These are phyloP conservation scores for Pseudevernia furfuracea DNA, from an alignment of 495 filamentous ascomycete species.

Conservation along the genomic window DNA sequence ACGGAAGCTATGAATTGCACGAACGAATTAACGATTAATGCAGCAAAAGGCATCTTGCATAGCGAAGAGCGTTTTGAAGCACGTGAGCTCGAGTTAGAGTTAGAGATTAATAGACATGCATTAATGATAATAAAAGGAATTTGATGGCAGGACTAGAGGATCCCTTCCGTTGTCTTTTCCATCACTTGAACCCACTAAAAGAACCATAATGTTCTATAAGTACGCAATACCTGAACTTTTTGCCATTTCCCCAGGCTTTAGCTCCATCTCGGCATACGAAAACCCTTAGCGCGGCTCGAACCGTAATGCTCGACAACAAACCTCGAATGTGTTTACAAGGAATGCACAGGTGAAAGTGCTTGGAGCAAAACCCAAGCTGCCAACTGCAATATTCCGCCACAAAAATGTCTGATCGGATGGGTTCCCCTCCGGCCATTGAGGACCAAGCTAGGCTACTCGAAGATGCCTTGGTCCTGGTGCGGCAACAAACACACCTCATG, in stretches of 20 bases:
- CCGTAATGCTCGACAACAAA: background rate
- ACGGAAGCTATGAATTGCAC: background rate
- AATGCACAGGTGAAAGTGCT: background rate
- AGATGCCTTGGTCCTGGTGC: conserved; percentile 91
- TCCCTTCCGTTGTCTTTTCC: background rate
- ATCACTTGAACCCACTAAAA: background rate
- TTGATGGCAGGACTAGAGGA: background rate
- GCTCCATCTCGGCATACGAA: background rate
- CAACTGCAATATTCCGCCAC: conserved; percentile 16
- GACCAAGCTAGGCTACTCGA: conserved; percentile 92
- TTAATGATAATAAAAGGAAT: background rate
- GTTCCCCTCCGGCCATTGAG: conserved; percentile 63
- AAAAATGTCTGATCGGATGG: conserved; percentile 52
- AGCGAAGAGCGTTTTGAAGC: background rate
- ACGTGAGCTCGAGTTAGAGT: background rate
- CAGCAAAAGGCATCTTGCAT: background rate
- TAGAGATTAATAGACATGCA: background rate
- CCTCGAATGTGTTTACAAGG: background rate
- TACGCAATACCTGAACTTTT: background rate
- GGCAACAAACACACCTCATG: conserved; percentile 93
- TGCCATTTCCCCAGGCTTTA: background rate
- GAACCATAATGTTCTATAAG: background rate
- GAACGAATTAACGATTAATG: background rate
- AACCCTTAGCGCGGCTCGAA: background rate
- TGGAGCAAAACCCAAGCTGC: conserved; percentile 6